A percentile compares a stretch with the other conserved stretches of the same genome.
These are phyloP conservation scores for Spinellus fusiger DNA, from an alignment of 192 early-diverging fungal species.

Conservation along the genomic window DNA sequence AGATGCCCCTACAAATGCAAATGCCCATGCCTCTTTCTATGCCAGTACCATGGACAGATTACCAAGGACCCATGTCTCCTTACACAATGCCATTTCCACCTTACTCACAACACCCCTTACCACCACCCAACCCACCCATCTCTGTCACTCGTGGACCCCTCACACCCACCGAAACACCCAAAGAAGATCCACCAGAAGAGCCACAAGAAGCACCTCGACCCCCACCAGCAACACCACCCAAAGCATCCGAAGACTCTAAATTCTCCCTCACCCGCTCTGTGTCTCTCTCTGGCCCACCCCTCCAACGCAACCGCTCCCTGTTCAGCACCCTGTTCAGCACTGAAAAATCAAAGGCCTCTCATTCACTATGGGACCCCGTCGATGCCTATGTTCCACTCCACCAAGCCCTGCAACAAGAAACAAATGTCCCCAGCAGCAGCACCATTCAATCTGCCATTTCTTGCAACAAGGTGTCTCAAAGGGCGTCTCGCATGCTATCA, in stretches of 20 bases:
- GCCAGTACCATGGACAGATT: background rate
- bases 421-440: background rate
- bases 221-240: too few relatives aligned
- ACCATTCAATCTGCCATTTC: background rate
- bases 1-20: background rate
- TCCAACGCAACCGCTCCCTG: background rate
- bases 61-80: background rate
- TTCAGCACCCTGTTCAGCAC: background rate
- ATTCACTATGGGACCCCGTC: background rate
- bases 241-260: too few relatives aligned
- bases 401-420: background rate
- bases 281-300: background rate
- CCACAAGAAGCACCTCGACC: too few relatives aligned
- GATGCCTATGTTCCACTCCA: background rate
- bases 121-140: background rate
- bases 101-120: background rate
- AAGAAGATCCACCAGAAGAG: background rate
- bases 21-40: background rate
- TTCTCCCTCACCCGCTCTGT: too few relatives aligned
- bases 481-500: background rate
- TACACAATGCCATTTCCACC: background rate
- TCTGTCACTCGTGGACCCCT: background rate
- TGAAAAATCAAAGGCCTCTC: background rate
- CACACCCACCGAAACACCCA: background rate
- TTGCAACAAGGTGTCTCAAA: background rate